Evolutionary conservation across 2,329 filamentous ascomycete species (phyloP), one percentile per base, ranked within the genome.

Genomic region (Claviceps sp.): DNA sequence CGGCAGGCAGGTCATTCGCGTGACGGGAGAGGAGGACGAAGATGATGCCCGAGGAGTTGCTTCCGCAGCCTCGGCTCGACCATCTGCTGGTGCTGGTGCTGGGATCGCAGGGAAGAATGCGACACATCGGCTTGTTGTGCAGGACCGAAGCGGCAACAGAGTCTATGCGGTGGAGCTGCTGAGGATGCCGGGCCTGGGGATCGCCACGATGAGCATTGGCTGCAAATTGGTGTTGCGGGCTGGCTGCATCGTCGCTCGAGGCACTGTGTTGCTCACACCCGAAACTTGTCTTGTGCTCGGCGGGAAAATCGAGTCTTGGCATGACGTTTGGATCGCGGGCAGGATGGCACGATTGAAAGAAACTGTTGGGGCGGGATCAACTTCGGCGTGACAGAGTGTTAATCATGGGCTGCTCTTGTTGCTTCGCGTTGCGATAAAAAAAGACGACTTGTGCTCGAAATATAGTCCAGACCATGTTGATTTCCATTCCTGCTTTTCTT

Each of bases 261-360:
- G 89, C 0, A 77, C 86, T 48, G 61, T 95, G n/a, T 69, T 97
- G 66, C 71, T 98, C 20, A 83, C 88, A 55, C 82, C 87, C 1
- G 71, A 70, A 2, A 80, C 67, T 52, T 83, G 81, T 50, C 75
- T 78, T n/a, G 62, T 95, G 2, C 67, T 96, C n/a, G 93, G 93
- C 2, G 93, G 93, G 0, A 94, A 87, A 69, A 77, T 97, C 45
- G 89, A 96, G 51, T 73, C 72, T 0, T 79, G 89, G 74, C 87
- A 97, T 62, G 83, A 80, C 62, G 74, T 74, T 7, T 97, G 91
- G 91, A 74, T 75, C 46, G 79, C 82, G 14, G 80, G 80, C 2
- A 76, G 86, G 56, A 82, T 95, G 65, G 76, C 74, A 47, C 77
- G 79, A 56, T 66, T 97, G 54, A 82, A 80, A 62, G 76, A 78